Evolutionary conservation across 2,329 filamentous ascomycete species (phyloP), one percentile per base, ranked within the genome.

Genomic region (Aspergillus pseudoterreus): DNA sequence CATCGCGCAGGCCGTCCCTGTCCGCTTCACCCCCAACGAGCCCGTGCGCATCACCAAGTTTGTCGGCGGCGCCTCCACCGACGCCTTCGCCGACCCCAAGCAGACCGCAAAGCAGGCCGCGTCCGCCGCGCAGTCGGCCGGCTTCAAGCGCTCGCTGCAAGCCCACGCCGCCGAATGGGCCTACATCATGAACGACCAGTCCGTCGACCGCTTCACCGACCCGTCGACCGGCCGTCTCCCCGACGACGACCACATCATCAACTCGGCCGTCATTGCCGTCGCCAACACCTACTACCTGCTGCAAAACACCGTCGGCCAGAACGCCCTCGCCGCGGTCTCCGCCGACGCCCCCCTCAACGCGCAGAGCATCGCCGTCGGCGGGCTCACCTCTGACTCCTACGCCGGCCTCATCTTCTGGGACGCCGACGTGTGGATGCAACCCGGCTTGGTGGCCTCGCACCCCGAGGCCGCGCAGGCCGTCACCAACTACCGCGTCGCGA

Each of bases 351-450:
- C 72, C 2, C 72, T 87, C 4, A 82, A 85, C 52, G 75, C 80
- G 19, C 75, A 85, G 63, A 87, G 84, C 57, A 81, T 88, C 45
- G 74, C 83, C 2, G 86, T 88, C n/a, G 83, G 85, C 51, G 86
- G 86, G 0, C 67, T 88, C 19, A 81, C 78, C 0, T 85, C 84
- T 4, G 84, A 87, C 56, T 85, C 82, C 6, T 89, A 89, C 58
- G 86, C 75, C 19, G 85, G 85, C 0, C 70, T 78, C 35, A 75
- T 85, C n/a, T 85, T 85, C 63, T 86, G 83, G 83, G 83, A 85
- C 67, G 79, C 80, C 12, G 83, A 85, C 63, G 74, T 85, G 4
- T 87, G 83, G 82, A 86, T 86, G 81, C 80, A 83, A 30, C 85
- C 22, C 85, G 4, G 84, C 8, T 67, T 88, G 9, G 81, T 85